These are phyloP conservation scores for Staphylotrichum longicolle DNA, from an alignment of 495 filamentous ascomycete species.

Conservation along the genomic window DNA sequence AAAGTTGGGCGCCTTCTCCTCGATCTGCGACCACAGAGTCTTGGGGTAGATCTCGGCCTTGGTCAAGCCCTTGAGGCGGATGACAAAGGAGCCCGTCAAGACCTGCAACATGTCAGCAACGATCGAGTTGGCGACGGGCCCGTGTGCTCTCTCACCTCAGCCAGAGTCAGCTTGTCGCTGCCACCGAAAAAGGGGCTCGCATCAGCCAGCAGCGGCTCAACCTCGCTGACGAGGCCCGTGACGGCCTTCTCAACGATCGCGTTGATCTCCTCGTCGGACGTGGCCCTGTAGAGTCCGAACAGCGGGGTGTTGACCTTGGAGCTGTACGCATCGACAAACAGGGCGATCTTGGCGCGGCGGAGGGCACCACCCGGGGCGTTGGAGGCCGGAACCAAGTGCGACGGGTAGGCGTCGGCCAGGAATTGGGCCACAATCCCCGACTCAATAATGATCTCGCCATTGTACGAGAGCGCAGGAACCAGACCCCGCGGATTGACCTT, in stretches of 20 bases:
- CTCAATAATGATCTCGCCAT: slow-evolving; percentile 72
- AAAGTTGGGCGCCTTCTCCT: slow-evolving; percentile 60
- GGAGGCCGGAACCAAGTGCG: slow-evolving; percentile 51
- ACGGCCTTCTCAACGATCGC: slow-evolving; percentile 45
- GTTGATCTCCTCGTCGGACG: slow-evolving; percentile 40
- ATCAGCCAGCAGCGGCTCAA: slow-evolving; percentile 67
- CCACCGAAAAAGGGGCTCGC: slow-evolving; percentile 81
- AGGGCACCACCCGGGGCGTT: slow-evolving; percentile 43
- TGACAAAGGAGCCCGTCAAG: slow-evolving; percentile 63
- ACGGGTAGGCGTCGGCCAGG: slow-evolving; percentile 56
- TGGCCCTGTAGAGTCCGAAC: slow-evolving; percentile 42
- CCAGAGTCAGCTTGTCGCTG: slow-evolving; percentile 67
- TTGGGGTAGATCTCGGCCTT: slow-evolving; percentile 54
- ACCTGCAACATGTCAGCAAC: slow-evolving; percentile 41
- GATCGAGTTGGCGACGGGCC: too few species aligned
- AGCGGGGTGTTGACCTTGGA: slow-evolving; percentile 56
- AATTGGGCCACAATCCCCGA: slow-evolving; percentile 71
- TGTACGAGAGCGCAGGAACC: slow-evolving; percentile 70
- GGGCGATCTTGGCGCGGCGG: slow-evolving; percentile 63
- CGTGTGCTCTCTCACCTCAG: slow-evolving; percentile 57
- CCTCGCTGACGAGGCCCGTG: slow-evolving; percentile 62
- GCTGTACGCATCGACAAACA: slow-evolving; percentile 76
- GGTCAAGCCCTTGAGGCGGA: slow-evolving; percentile 54
- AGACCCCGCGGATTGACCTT: slow-evolving; percentile 82
- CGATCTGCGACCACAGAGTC: slow-evolving; percentile 46